phyloP scores from a whole-genome alignment of 2,329 filamentous ascomycete genomes.

The Stachybotrys chlorohalonatus region DNA sequence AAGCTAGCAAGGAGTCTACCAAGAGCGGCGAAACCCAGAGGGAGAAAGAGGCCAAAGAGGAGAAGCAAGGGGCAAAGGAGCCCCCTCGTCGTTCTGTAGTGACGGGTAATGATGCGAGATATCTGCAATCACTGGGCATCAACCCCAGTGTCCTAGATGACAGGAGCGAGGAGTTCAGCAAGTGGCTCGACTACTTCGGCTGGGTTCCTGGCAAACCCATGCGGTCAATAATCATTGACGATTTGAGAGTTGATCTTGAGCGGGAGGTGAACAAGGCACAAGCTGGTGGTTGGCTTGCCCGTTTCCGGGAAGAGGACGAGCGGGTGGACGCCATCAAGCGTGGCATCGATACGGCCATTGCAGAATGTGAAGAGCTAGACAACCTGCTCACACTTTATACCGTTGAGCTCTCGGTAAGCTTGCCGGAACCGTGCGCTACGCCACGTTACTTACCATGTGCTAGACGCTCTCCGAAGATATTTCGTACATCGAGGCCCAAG shows the following conservation, averaged over 20 bases:
- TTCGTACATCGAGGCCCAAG: slow-evolving; percentile 93
- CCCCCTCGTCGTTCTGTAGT: slow-evolving; percentile 50
- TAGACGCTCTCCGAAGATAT: slow-evolving; percentile 93
- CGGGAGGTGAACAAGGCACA: slow-evolving; percentile 85
- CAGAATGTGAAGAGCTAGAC: slow-evolving; percentile 93
- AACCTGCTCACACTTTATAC: slow-evolving; percentile 89
- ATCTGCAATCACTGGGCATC: slow-evolving; percentile 68
- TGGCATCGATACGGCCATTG: slow-evolving; percentile 81
- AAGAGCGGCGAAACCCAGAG: slow-evolving; percentile 20
- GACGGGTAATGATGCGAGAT: slow-evolving; percentile 68
- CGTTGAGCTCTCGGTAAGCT: slow-evolving; percentile 77
- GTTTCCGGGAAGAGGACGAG: slow-evolving; percentile 79
- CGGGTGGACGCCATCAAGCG: slow-evolving; percentile 77
- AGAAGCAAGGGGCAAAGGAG: neutral
- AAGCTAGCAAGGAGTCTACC: slow-evolving; percentile 20
- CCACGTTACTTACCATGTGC: slow-evolving; percentile 6
- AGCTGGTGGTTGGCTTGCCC: slow-evolving; percentile 83
- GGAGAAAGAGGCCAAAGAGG: slow-evolving; percentile 22
- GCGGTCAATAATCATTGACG: slow-evolving; percentile 65
- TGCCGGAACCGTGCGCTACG: neutral
- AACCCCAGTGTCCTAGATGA: slow-evolving; percentile 69
- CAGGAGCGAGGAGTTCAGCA: slow-evolving; percentile 70
- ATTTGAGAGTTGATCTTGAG: slow-evolving; percentile 74
- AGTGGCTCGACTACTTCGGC: slow-evolving; percentile 76
- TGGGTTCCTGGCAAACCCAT: slow-evolving; percentile 74